These are phyloP conservation scores for Boeremia exigua DNA, from an alignment of 2,329 filamentous ascomycete genomes.

Conservation along the genomic window DNA sequence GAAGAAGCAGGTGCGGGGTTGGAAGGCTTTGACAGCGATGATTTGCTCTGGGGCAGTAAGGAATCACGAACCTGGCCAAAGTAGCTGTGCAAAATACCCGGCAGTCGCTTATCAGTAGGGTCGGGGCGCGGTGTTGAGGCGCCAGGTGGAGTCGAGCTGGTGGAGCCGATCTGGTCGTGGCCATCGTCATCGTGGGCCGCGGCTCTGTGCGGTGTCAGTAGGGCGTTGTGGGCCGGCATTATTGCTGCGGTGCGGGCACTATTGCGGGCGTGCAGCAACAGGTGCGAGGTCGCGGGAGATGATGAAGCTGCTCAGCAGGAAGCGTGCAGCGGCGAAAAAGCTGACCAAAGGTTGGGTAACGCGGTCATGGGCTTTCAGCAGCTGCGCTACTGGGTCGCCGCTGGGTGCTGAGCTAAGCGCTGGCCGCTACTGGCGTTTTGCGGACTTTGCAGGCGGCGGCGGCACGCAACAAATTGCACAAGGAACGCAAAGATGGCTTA, in stretches of 20 bases:
- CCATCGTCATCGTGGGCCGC: slow-evolving; percentile 74
- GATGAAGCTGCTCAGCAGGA: slow-evolving; percentile 6
- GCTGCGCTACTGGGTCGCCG: slow-evolving; percentile 14
- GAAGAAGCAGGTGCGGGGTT: slow-evolving; percentile 43
- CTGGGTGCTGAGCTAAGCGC: slow-evolving; percentile 28
- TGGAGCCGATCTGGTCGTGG: slow-evolving; percentile 77
- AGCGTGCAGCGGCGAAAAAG: slow-evolving; percentile 19
- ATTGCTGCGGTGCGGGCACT: slow-evolving; percentile 26
- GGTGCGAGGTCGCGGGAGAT: slow-evolving; percentile 7
- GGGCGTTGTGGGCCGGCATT: slow-evolving; percentile 43
- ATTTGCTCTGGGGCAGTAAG: slow-evolving; percentile 56
- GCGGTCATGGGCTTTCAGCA: slow-evolving; percentile 27
- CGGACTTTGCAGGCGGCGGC: slow-evolving; percentile 4
- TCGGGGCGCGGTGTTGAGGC: slow-evolving; percentile 94
- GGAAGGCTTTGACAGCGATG: slow-evolving; percentile 44
- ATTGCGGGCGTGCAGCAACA: slow-evolving; percentile 13
- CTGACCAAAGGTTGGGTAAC: slow-evolving; percentile 41
- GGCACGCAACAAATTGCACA: slow-evolving; percentile 8
- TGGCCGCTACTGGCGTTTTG: slow-evolving; percentile 10
- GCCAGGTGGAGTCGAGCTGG: slow-evolving; percentile 85
- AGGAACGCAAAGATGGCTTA: slow-evolving; percentile 48
- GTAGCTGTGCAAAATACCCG: slow-evolving; percentile 93
- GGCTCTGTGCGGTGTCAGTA: slow-evolving; percentile 47
- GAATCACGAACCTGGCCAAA: slow-evolving; percentile 97
- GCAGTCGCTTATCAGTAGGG: slow-evolving; percentile 90